Percentiles rank a stretch among this genome's conserved stretches.
Evolutionary conservation across 768 basidiomycete species (phyloP).

Genomic region (Obba rivulosa): DNA sequence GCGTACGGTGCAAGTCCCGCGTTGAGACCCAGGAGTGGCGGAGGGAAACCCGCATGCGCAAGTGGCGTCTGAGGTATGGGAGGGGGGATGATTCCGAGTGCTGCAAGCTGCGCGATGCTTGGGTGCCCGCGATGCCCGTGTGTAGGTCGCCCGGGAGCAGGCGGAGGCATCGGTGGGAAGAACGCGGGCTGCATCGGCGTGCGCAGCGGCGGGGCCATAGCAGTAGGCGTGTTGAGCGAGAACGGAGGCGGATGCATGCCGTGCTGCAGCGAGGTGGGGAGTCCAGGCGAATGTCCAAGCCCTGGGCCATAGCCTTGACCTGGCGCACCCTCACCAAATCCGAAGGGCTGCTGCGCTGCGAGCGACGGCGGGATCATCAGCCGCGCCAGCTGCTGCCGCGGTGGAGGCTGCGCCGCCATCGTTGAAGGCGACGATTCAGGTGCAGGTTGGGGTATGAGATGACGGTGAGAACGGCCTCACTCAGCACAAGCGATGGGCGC

Average conservation of each 20-base stretch:
- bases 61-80: slow-evolving; percentile 59
- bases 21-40: slow-evolving; percentile 37
- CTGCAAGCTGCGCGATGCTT: slow-evolving; percentile 61
- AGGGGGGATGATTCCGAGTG: slow-evolving; percentile 50
- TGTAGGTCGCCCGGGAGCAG: slow-evolving; percentile 45
- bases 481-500: too few relatives aligned
- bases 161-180: slow-evolving; percentile 47
- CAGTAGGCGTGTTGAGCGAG: slow-evolving; percentile 25
- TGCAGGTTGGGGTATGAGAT: too few relatives aligned
- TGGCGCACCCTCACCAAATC: slow-evolving; percentile 38
- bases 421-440: too few relatives aligned
- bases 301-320: background rate
- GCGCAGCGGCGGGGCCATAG: slow-evolving; percentile 36
- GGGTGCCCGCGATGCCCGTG: slow-evolving; percentile 46
- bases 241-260: slow-evolving; percentile 54
- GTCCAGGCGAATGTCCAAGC: slow-evolving; percentile 54
- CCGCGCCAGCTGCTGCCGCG: slow-evolving; percentile 46
- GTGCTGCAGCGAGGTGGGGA: slow-evolving; percentile 55
- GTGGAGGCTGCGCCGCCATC: slow-evolving; percentile 22
- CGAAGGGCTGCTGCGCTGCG: slow-evolving; percentile 49
- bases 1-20: slow-evolving; percentile 25
- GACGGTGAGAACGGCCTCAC: too few relatives aligned
- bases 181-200: slow-evolving; percentile 68
- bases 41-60: slow-evolving; percentile 49
- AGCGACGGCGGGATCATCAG: slow-evolving; percentile 54